phyloP scores from a whole-genome alignment of 1,284 basidiomycete species.

The Ustilago nuda region DNA sequence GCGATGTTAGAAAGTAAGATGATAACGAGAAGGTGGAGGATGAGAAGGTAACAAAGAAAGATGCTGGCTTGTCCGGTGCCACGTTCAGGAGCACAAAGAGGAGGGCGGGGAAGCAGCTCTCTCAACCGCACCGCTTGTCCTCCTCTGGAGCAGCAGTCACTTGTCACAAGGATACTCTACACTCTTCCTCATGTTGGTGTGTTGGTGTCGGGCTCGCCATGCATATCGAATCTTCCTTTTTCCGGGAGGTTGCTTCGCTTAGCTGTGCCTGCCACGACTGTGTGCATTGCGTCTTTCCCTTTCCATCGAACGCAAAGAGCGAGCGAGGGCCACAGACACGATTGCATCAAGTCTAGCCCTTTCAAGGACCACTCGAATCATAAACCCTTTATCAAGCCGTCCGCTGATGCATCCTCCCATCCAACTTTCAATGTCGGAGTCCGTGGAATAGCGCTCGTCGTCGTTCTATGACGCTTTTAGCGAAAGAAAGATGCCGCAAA shows the following conservation, averaged over 20 bases:
- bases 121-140: too few relatives aligned
- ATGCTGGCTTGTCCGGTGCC: slow-evolving; percentile 1
- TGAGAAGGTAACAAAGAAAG: neutral
- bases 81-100: neutral
- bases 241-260: neutral
- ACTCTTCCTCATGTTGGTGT: neutral
- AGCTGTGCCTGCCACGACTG: neutral
- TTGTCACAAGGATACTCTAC: neutral
- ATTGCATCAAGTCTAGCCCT: neutral
- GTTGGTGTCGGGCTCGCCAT: slow-evolving; percentile 9
- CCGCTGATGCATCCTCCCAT: neutral
- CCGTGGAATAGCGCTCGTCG: neutral
- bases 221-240: slow-evolving; percentile 16
- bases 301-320: neutral
- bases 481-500: neutral
- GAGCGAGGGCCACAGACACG: neutral
- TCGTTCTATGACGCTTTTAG: neutral
- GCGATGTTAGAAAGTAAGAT: too few relatives aligned
- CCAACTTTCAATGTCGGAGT: neutral
- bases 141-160: neutral
- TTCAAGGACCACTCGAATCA: neutral
- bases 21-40: too few relatives aligned
- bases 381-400: neutral
- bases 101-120: neutral
- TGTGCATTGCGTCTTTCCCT: neutral